phyloP scores from a whole-genome alignment of 1,284 basidiomycete species.

The Butyriboletus appendiculatus region DNA sequence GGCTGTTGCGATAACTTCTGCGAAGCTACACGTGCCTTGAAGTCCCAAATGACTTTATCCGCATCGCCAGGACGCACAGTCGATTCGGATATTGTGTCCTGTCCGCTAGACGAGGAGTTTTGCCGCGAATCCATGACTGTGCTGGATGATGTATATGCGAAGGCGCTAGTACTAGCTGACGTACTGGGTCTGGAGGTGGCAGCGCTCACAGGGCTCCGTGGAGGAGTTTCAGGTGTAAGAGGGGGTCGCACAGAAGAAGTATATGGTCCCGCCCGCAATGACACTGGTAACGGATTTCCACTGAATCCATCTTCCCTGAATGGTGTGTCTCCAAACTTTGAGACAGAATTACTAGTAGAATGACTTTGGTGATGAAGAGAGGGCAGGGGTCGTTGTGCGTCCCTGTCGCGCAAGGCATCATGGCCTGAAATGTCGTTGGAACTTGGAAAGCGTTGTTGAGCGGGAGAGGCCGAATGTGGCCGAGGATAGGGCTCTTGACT shows the following conservation, averaged over 20 bases:
- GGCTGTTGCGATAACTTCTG: conserved; percentile 19
- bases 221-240: conserved; percentile 41
- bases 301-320: conserved; percentile 31
- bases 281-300: conserved; percentile 26
- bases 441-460: conserved; percentile 34
- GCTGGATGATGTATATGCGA: conserved; percentile 27
- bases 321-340: conserved; percentile 35
- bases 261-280: conserved; percentile 33
- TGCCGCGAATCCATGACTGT: conserved; percentile 30
- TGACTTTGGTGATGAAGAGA: conserved; percentile 30
- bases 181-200: conserved; percentile 41
- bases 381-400: conserved; percentile 31
- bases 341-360: conserved; percentile 28
- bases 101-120: conserved; percentile 32
- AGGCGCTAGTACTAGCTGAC: conserved; percentile 27
- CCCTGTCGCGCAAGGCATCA: conserved; percentile 31
- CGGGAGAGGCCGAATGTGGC: conserved; percentile 60
- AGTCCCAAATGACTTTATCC: conserved; percentile 34
- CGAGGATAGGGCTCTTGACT: conserved; percentile 55
- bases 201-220: conserved; percentile 59
- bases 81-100: conserved; percentile 35
- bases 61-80: conserved; percentile 35
- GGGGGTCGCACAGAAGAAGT: conserved; percentile 19
- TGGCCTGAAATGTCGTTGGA: conserved; percentile 21
- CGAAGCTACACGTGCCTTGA: conserved; percentile 23